Evolutionary conservation across 352 stramenopile genomes (phyloP), one percentile per base, ranked within the genome.

Genomic region (Phytophthora uliginosa): DNA sequence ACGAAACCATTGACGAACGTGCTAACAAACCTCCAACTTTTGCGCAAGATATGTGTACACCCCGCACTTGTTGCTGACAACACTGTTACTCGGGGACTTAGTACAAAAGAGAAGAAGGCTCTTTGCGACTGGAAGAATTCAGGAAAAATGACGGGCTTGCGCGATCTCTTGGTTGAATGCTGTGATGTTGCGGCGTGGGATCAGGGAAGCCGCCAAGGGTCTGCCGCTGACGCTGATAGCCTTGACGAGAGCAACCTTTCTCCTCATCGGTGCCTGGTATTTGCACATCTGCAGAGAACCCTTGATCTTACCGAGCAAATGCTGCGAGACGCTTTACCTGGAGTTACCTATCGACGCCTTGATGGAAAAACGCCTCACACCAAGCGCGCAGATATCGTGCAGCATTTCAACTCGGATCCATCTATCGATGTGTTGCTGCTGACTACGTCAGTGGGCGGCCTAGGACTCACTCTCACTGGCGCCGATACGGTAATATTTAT

Each of bases 401-500:
- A 95, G 24, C 69, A 74, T 9, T 99, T 99, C 74, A 99, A 99
- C 69, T 66, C 82, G 28, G 96, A 99, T 73, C 73, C 78, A 8
- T 92, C 84, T 9, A 95, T 99, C 55, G 90, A 98, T 61, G 73
- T 99, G n/a, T 75, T 99, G 51, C 76, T 99, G 54, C 84, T 99
- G 38, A 99, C 98, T 17, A 99, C 98, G 0, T 83, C 90, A 36
- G 89, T 99, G 31, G 98, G 98, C 18, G 96, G 97, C 0, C 75
- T 99, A 6, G 98, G 98, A 20, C 88, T 99, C 7, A 99, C 99
- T 63, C 85, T 99, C 51, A 99, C 96, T 7, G 94, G 91, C 12
- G 98, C 98, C 4, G 96, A 99, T 77, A 99, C 94, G 0, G 98
- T 99, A 9, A 97, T 99, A 40, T 99, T 99, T 71, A 73, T 99